phyloP scores from a whole-genome alignment of 2,329 filamentous ascomycete genomes.

The Macroventuria anomochaeta region DNA sequence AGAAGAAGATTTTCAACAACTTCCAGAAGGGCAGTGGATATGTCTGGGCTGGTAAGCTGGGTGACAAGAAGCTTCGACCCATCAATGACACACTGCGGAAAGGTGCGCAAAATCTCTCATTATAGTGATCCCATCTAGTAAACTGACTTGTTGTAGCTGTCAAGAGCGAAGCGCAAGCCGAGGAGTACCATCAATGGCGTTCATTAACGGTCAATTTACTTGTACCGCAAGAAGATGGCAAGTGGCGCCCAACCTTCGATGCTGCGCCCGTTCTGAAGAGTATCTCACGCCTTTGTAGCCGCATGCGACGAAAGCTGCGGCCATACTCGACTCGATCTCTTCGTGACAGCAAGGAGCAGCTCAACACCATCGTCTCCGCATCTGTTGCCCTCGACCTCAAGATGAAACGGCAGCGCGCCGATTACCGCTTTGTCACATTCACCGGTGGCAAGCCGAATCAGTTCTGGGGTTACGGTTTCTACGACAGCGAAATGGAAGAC shows the following conservation, averaged over 20 bases:
- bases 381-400: conserved; percentile 47
- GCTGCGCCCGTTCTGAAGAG: conserved; percentile 43
- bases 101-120: conserved; percentile 29
- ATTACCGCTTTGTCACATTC: conserved; percentile 49
- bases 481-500: conserved; percentile 49
- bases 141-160: conserved; percentile 40
- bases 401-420: conserved; percentile 47
- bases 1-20: conserved; percentile 47
- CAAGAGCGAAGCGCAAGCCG: conserved; percentile 45
- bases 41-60: conserved; percentile 48
- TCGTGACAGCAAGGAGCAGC: conserved; percentile 39
- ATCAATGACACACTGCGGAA: conserved; percentile 48
- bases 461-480: conserved; percentile 46
- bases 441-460: conserved; percentile 42
- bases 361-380: conserved; percentile 45
- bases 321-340: conserved; percentile 43
- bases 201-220: conserved; percentile 46
- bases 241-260: conserved; percentile 47
- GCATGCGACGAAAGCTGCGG: conserved; percentile 39
- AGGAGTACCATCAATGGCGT: conserved; percentile 48
- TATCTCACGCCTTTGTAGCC: conserved; percentile 41
- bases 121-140: no score
- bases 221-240: conserved; percentile 47
- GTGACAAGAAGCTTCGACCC: conserved; percentile 44
- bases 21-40: conserved; percentile 46